Evolutionary conservation across 2,329 filamentous ascomycete species (phyloP), one percentile per base, ranked within the genome.

Genomic region (Ceratocystis ficicola): DNA sequence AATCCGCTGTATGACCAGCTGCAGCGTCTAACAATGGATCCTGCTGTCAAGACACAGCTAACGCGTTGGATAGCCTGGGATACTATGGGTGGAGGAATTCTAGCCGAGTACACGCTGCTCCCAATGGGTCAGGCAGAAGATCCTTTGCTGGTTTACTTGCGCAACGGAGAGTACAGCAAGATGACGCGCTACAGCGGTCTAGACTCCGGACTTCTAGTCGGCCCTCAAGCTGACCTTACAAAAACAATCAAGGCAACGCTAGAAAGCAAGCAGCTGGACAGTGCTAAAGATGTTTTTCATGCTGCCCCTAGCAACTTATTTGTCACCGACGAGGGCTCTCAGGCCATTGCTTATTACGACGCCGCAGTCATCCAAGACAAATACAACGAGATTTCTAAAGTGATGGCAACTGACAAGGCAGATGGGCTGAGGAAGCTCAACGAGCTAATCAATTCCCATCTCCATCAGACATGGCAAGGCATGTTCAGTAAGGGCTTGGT

Each of bases 31-130:
- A 77, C 83, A n/a, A 72, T 91, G 36, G 80, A 86, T n/a, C 73
- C 79, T 0, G 78, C 77, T 1, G 75, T 94, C 67, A 86, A 87
- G 73, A 77, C 77, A 15, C 89, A 95, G 69, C 72, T 96, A 41
- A 86, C 89, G 79, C 81, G 88, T 69, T 96, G 91, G 91, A 77
- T 96, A 68, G 93, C 93, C 0, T 99, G 93, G 92, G 90, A 90
- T 65, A 86, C 87, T 68, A 94, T 96, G 89, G 87, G 87, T 12
- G 87, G 86, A 20, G 94, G 94, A 1, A 77, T 97, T 44, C 79
- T 97, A 61, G 81, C 87, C 17, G 86, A 93, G 73, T 87, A 87
- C 75, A 81, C 88, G n/a, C 81, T 90, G 30, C 81, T 96, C 63
- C 94, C 94, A 2, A 96, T 96, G 88, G 89, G 83, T 0, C 74